phyloP scores from a whole-genome alignment of 176 grass and related monocot genomes.

The Rhynchospora pubera region DNA sequence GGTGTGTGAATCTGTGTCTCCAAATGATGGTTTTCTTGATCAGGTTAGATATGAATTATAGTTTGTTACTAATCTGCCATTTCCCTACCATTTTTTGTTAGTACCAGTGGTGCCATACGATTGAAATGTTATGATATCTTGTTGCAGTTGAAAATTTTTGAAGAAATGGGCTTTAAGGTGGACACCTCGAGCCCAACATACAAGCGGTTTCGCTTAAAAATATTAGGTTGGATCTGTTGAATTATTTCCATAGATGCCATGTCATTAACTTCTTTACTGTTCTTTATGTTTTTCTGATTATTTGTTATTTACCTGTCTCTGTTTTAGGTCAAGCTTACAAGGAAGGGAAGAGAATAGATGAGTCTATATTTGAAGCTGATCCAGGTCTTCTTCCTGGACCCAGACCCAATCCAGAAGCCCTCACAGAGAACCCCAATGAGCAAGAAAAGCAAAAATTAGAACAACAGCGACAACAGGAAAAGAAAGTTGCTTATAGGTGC shows the following conservation, averaged over 20 bases:
- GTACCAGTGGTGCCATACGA: conserved; percentile 4
- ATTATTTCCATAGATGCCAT: not conserved
- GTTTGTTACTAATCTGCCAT: conserved; percentile 12
- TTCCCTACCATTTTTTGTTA: not conserved
- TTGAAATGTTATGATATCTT: not conserved
- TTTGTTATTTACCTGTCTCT: not conserved
- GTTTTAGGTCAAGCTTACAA: conserved; percentile 57
- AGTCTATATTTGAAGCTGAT: conserved; percentile 62
- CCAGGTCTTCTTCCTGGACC: conserved; percentile 42
- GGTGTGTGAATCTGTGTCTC: conserved; percentile 43
- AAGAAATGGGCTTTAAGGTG: conserved; percentile 92
- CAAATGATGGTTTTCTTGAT: conserved; percentile 89
- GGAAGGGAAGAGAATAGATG: conserved; percentile 59
- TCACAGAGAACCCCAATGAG: conserved; percentile 10
- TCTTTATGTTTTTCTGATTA: not conserved
- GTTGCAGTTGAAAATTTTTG: conserved; percentile 78
- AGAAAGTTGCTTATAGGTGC: conserved; percentile 64
- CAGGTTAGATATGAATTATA: conserved; percentile 42
- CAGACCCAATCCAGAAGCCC: conserved; percentile 18
- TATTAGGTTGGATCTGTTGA: conserved; percentile 49
- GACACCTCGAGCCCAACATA: conserved; percentile 70
- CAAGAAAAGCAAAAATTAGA: not conserved
- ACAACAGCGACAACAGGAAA: not conserved
- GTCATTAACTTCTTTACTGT: not conserved
- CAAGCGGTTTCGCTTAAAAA: conserved; percentile 79